Percentiles rank a stretch among this genome's conserved stretches.
phyloP scores from a whole-genome alignment of 345 rosid genomes.

The Turnera subulata region DNA sequence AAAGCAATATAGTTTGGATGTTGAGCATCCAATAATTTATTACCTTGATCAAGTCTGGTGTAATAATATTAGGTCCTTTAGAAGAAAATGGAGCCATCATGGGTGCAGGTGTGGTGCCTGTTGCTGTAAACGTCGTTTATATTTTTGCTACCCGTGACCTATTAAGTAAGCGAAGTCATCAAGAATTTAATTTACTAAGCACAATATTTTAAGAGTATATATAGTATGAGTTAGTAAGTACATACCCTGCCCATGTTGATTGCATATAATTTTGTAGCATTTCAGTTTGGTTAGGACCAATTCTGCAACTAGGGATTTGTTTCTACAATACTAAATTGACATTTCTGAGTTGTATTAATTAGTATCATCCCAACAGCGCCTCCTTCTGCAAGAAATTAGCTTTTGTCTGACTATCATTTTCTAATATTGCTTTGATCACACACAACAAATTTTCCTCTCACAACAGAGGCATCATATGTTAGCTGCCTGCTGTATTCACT shows the following conservation, averaged over 20 bases:
- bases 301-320: no score
- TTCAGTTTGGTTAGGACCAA: no score
- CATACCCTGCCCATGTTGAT: no score
- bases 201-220: no score
- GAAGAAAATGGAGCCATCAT: background rate
- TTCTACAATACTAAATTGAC: no score
- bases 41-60: background rate
- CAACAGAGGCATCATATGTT: background rate
- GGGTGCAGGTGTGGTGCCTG: background rate
- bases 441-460: background rate
- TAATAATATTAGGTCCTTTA: background rate
- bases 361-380: background rate
- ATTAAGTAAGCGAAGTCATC: background rate
- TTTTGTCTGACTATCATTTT: background rate
- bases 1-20: no score
- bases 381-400: background rate
- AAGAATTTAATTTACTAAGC: no score
- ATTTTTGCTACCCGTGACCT: background rate
- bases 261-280: no score
- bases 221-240: no score
- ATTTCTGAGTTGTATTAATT: background rate
- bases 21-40: no score
- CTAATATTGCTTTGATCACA: background rate
- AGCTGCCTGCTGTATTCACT: no score
- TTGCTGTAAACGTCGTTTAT: background rate